Evolutionary conservation across 23 red algal species (phyloP).

Genomic region (Agarophyton chilense): DNA sequence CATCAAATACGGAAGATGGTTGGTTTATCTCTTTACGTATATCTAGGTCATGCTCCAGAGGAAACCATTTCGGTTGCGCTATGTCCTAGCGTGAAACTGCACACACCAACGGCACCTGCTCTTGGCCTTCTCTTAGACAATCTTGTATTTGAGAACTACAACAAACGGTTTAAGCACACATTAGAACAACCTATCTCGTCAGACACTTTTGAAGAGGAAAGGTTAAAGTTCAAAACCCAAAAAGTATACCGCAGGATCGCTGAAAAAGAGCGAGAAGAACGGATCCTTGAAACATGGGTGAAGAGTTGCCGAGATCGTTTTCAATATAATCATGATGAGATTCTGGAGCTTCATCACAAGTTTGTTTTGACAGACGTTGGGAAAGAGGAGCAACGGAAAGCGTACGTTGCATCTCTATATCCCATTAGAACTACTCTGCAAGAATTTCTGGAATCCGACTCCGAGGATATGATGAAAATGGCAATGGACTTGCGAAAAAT

Average conservation of each 20-base stretch:
- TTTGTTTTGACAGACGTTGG: conserved; percentile 45
- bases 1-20: conserved; percentile 97
- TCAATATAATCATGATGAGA: conserved; percentile 16
- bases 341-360: conserved; percentile 45
- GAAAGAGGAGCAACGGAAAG: conserved; percentile 45
- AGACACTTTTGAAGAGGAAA: conserved; percentile 37
- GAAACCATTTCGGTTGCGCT: conserved; percentile 54
- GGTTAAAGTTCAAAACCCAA: conserved; percentile 40
- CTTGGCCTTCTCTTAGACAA: conserved; percentile 73
- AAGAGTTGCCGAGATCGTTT: conserved; percentile 26
- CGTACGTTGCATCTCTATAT: conserved; percentile 59
- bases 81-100: conserved; percentile 61
- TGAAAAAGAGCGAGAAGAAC: conserved; percentile 45
- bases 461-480: neutral
- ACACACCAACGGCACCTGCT: conserved; percentile 74
- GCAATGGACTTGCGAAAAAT: conserved; percentile 12
- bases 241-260: conserved; percentile 49
- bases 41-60: conserved; percentile 51
- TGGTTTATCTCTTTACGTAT: conserved; percentile 71
- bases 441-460: conserved; percentile 26
- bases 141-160: conserved; percentile 71
- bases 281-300: conserved; percentile 56
- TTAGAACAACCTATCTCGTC: conserved; percentile 45
- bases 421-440: conserved; percentile 35
- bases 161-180: conserved; percentile 42